Evolutionary conservation across 2,329 filamentous ascomycete species (phyloP).

Genomic region (Cercospora berteroae): DNA sequence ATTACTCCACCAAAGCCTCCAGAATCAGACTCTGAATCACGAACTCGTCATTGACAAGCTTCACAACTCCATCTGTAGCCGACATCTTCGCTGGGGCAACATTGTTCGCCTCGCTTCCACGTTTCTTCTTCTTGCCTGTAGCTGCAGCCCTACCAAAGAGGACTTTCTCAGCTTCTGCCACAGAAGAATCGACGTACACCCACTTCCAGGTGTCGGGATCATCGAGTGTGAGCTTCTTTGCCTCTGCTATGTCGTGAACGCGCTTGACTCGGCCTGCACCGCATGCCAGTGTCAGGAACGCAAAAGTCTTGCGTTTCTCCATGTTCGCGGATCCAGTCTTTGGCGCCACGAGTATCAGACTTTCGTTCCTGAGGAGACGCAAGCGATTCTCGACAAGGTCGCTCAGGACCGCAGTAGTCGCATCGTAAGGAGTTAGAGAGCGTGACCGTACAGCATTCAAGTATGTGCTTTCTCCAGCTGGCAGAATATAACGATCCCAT

Average conservation of each 20-base stretch:
- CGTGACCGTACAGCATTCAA: constrained; percentile 76
- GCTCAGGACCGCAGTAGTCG: constrained; percentile 56
- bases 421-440: constrained; percentile 59
- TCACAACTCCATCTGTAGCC: constrained; percentile 52
- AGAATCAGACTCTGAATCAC: constrained; percentile 91
- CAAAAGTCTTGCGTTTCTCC: constrained; percentile 67
- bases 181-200: constrained; percentile 72
- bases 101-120: constrained; percentile 19
- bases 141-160: constrained; percentile 43
- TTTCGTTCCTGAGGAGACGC: constrained; percentile 50
- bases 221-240: constrained; percentile 57
- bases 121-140: constrained; percentile 46
- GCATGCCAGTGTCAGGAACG: constrained; percentile 76
- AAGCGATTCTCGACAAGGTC: constrained; percentile 54
- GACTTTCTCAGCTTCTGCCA: constrained; percentile 53
- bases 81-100: constrained; percentile 30
- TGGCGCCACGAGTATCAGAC: constrained; percentile 69
- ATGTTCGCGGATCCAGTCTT: constrained; percentile 55
- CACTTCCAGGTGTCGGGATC: constrained; percentile 64
- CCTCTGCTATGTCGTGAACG: constrained; percentile 65
- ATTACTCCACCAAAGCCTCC: constrained; percentile 66
- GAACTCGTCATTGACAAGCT: constrained; percentile 77
- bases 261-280: constrained; percentile 67
- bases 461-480: constrained; percentile 75
- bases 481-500: constrained; percentile 80